These are phyloP conservation scores for Tilletia indica DNA, from an alignment of 1,284 basidiomycete genomes.

Conservation along the genomic window DNA sequence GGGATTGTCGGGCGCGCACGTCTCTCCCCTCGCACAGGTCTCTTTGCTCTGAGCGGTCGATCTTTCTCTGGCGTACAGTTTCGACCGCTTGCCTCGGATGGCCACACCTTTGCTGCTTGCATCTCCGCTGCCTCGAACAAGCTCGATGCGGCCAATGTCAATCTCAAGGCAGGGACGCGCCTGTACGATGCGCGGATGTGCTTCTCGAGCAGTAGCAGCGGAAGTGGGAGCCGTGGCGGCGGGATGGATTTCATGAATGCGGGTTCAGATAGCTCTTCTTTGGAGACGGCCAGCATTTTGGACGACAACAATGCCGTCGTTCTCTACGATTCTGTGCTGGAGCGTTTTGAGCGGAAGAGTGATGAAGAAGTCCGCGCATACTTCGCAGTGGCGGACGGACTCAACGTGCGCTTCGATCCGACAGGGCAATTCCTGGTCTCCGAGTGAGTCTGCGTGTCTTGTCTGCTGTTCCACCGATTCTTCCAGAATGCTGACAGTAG, in stretches of 20 bases:
- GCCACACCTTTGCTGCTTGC: not conserved
- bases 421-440: not conserved
- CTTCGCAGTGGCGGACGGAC: not conserved
- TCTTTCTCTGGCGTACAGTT: not conserved
- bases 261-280: not conserved
- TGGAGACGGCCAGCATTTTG: not conserved
- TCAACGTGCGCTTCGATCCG: not conserved
- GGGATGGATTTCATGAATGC: not conserved
- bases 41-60: not conserved
- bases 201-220: not conserved
- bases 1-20: not conserved
- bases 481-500: not conserved
- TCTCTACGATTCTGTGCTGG: not conserved
- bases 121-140: not conserved
- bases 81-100: not conserved
- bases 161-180: not conserved
- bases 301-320: not conserved
- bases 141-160: not conserved
- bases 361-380: not conserved
- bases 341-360: not conserved
- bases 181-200: constrained; percentile 5
- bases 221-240: not conserved
- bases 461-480: too few species aligned
- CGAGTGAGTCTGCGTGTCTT: not conserved
- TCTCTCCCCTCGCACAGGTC: not conserved